phyloP scores from a whole-genome alignment of 139 green algal species.

The Yamagishiella unicocca region DNA sequence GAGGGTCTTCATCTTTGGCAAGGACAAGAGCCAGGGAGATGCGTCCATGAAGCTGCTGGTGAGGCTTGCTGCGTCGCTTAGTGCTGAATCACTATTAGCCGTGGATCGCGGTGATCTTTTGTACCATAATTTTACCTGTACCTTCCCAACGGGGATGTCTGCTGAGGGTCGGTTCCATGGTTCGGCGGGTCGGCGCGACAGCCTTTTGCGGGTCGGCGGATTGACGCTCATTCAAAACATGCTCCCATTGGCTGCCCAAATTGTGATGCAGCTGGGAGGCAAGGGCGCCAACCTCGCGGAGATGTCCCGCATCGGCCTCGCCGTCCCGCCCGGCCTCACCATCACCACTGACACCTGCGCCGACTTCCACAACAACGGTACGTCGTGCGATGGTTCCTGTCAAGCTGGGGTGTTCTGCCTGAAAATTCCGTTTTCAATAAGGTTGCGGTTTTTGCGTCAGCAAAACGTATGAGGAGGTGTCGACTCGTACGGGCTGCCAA shows the following conservation, averaged over 20 bases:
- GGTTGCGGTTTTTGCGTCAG: too few species aligned
- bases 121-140: not conserved
- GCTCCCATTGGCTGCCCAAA: not conserved
- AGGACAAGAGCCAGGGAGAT: constrained; percentile 66
- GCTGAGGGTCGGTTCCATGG: not conserved
- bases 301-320: constrained; percentile 89
- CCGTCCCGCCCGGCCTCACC: constrained; percentile 91
- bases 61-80: not conserved
- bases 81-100: not conserved
- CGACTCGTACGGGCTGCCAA: too few species aligned
- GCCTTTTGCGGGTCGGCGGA: not conserved
- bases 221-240: not conserved
- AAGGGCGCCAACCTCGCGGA: constrained; percentile 94
- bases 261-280: constrained; percentile 75
- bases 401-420: too few species aligned
- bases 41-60: constrained; percentile 79
- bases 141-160: not conserved
- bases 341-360: constrained; percentile 91
- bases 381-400: too few species aligned
- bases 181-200: too few species aligned
- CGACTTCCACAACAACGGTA: constrained; percentile 77
- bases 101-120: not conserved
- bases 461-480: too few species aligned
- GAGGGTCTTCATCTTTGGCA: constrained; percentile 74
- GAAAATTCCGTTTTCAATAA: too few species aligned